These are phyloP conservation scores for Aspergillus floridensis DNA, from an alignment of 2,329 filamentous ascomycete genomes.

Conservation along the genomic window DNA sequence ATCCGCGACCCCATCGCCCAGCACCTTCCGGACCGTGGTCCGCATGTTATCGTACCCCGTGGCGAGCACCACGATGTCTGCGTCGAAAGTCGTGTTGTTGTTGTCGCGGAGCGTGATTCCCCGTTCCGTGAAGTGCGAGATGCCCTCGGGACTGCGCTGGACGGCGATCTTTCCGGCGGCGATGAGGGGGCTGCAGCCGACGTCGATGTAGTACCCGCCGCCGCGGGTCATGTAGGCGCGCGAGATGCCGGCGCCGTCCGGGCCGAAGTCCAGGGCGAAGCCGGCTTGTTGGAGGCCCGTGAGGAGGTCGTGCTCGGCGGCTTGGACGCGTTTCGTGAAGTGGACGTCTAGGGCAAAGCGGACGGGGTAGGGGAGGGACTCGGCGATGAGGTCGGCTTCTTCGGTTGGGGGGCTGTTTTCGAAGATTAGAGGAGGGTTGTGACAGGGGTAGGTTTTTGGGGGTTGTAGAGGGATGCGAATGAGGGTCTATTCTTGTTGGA, in stretches of 20 bases:
- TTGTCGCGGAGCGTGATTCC: slow-evolving; percentile 51
- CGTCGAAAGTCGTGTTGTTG: slow-evolving; percentile 46
- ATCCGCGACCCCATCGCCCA: slow-evolving; percentile 62
- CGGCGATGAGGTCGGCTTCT: slow-evolving; percentile 50
- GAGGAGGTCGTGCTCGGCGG: slow-evolving; percentile 44
- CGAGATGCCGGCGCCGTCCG: slow-evolving; percentile 43
- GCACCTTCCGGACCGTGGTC: slow-evolving; percentile 58
- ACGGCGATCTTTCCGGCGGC: slow-evolving; percentile 60
- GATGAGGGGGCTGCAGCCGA: slow-evolving; percentile 54
- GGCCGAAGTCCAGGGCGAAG: slow-evolving; percentile 43
- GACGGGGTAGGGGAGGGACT: slow-evolving; percentile 49
- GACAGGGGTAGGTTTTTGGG: neutral
- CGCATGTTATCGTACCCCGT: slow-evolving; percentile 69
- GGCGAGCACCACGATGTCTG: slow-evolving; percentile 63
- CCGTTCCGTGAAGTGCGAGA: slow-evolving; percentile 50
- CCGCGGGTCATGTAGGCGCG: slow-evolving; percentile 48
- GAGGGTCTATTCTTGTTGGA: neutral
- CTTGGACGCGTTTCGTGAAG: slow-evolving; percentile 42
- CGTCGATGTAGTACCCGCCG: slow-evolving; percentile 61
- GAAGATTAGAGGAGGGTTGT: neutral
- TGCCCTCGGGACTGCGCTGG: slow-evolving; percentile 55
- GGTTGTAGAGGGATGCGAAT: neutral
- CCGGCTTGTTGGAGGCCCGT: slow-evolving; percentile 49
- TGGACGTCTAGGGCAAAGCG: slow-evolving; percentile 46
- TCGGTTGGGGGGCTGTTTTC: slow-evolving; percentile 45